phyloP scores from a whole-genome alignment of 345 rosid genomes.

The Aegle marmelos region DNA sequence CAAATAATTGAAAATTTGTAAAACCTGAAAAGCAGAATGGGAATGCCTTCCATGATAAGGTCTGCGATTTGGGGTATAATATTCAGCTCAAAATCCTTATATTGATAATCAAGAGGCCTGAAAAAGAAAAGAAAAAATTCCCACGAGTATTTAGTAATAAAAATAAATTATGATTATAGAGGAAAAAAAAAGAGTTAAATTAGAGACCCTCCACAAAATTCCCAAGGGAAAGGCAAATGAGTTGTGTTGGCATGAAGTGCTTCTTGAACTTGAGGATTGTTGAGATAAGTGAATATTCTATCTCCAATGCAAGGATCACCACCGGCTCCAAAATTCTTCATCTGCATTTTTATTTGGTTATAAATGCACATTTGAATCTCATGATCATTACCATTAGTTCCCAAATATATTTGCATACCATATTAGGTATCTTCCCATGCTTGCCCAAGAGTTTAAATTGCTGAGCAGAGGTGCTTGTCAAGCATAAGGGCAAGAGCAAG shows the following conservation, averaged over 20 bases:
- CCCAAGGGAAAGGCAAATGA: constrained; percentile 33
- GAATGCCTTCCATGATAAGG: background rate
- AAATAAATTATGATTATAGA: background rate
- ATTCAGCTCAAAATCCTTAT: background rate
- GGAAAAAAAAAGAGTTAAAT: background rate
- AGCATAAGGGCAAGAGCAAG: constrained; percentile 30
- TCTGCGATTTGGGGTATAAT: background rate
- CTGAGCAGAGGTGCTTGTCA: background rate
- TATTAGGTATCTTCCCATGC: constrained; percentile 23
- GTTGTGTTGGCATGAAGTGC: constrained; percentile 47
- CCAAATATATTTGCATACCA: constrained; percentile 7
- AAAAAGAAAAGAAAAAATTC: background rate
- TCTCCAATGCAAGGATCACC: constrained; percentile 33
- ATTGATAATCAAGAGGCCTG: background rate
- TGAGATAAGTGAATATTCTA: constrained; percentile 25
- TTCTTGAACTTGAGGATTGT: constrained; percentile 33
- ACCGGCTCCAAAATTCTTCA: background rate
- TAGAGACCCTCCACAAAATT: constrained; percentile 33
- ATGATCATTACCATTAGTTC: background rate
- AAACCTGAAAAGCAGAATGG: background rate
- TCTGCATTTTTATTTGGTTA: background rate
- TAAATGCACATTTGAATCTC: background rate
- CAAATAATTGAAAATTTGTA: too few species aligned
- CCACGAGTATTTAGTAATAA: background rate
- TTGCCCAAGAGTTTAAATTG: constrained; percentile 24